Evolutionary conservation across 108 stramenopile species (phyloP).

Genomic region (Parmales sp.): DNA sequence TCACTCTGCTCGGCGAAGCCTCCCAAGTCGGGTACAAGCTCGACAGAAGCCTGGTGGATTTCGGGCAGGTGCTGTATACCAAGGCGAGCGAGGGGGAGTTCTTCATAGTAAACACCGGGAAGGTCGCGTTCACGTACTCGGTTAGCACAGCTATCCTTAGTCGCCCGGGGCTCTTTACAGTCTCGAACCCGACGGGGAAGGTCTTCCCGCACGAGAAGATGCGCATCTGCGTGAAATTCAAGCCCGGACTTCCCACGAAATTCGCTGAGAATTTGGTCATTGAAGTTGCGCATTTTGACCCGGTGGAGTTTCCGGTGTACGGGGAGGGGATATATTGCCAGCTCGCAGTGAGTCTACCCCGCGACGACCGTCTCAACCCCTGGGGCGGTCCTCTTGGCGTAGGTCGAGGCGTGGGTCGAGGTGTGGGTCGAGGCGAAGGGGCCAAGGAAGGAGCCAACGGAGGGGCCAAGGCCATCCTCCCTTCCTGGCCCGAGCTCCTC

Average conservation of each 20-base stretch:
- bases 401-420: neutral
- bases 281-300: constrained; percentile 51
- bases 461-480: too few species aligned
- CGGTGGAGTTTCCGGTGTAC: constrained; percentile 31
- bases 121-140: constrained; percentile 37
- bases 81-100: constrained; percentile 34
- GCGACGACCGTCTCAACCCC: constrained; percentile 17
- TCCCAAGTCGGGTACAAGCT: constrained; percentile 40
- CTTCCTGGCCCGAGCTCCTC: constrained; percentile 21
- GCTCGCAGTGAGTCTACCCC: constrained; percentile 35
- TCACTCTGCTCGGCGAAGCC: constrained; percentile 39
- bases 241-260: constrained; percentile 30
- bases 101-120: constrained; percentile 39
- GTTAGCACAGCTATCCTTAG: neutral
- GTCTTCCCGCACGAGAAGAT: constrained; percentile 19
- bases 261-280: constrained; percentile 23
- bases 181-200: constrained; percentile 23
- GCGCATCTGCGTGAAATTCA: constrained; percentile 23
- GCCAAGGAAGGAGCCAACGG: too few species aligned
- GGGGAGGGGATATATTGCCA: constrained; percentile 45
- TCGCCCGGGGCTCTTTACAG: constrained; percentile 20
- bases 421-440: too few species aligned
- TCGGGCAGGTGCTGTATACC: constrained; percentile 38
- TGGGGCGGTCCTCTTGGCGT: neutral
- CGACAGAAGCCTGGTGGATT: constrained; percentile 36